Base-by-base conservation (phyloP, 2,329 filamentous ascomycete species). In the Arthrinium puccinioides region DNA sequence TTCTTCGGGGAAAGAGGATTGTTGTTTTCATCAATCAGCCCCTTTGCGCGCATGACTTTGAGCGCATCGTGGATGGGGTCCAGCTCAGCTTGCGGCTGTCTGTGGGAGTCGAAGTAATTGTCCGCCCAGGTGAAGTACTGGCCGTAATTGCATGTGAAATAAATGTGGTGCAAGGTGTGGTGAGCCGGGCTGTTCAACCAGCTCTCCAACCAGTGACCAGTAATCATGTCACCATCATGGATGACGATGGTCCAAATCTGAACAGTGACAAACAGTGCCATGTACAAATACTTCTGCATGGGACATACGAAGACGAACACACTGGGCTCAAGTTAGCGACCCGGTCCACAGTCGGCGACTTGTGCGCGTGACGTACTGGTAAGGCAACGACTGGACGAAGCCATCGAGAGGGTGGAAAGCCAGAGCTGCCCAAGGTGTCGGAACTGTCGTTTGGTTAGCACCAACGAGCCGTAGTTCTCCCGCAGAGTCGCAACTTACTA, bases 161-260 rank as follows among this genome's bases (percentile, higher is more conserved):
- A 69, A 51, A 69, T 64, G 54, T 69, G 66, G 50, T 69, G 66
- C 21, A 69, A 55, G 4, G 64, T 67, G 56, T 69, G 66, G 50
- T 67, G 64, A 9, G 66, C 66, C 6, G 66, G 63, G 44, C 63
- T 64, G 59, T 69, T 69, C 57, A 69, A 62, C 46, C 58, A 67
- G 42, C 61, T 64, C 41, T 67, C 64, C 14, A 61, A 54, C 61
- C 63, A 67, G 46, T 69, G 63, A 36, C 61, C 64, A 11, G 64
- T 56, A 36, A 69, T 65, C 61, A 67, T 67, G 56, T 69, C 66
- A 44, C 66, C 66, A 44, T 69, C 66, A 53, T 69, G 66, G 36
- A 69, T 69, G 39, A 69, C 52, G 42, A 69, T 67, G 41, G 66
- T 69, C 66, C 66, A 70, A 47, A 70, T 53, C 49, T 69, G 64